Evolutionary conservation across 495 filamentous ascomycete species (phyloP).

Genomic region (Cudoniella acicularis): DNA sequence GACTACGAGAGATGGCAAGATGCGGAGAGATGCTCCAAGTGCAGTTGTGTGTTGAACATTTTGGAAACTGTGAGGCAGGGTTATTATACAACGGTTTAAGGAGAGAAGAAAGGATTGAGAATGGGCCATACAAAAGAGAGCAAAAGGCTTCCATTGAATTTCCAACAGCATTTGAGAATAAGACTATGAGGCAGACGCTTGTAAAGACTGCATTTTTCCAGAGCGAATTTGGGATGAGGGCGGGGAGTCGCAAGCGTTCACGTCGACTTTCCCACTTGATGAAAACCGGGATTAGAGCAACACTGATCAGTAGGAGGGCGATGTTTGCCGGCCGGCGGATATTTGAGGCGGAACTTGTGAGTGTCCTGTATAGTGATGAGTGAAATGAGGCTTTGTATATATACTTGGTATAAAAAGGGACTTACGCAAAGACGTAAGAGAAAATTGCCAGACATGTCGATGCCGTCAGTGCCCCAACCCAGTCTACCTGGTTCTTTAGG

Average conservation of each 20-base stretch:
- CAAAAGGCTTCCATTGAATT: slow-evolving; percentile 47
- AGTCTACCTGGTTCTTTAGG: slow-evolving; percentile 45
- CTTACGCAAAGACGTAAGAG: slow-evolving; percentile 41
- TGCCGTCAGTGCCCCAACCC: slow-evolving; percentile 42
- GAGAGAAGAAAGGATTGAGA: not conserved
- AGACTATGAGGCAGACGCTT: slow-evolving; percentile 46
- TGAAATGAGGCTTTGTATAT: slow-evolving; percentile 5
- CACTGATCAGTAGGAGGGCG: slow-evolving; percentile 34
- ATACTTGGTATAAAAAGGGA: slow-evolving; percentile 3
- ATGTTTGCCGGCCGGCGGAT: slow-evolving; percentile 32
- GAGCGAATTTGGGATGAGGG: slow-evolving; percentile 50
- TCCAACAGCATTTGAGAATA: slow-evolving; percentile 43
- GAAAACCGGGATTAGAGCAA: slow-evolving; percentile 25
- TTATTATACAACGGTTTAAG: not conserved
- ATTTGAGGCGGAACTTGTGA: slow-evolving; percentile 23
- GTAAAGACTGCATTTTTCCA: slow-evolving; percentile 50
- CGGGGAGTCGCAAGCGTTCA: slow-evolving; percentile 37
- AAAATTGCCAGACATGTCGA: slow-evolving; percentile 40
- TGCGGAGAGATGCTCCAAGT: slow-evolving; percentile 44
- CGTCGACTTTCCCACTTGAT: slow-evolving; percentile 27
- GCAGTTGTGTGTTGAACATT: slow-evolving; percentile 40
- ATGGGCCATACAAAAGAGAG: slow-evolving; percentile 34
- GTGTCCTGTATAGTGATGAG: too few relatives aligned
- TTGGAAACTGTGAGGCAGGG: slow-evolving; percentile 41
- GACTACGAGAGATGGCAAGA: slow-evolving; percentile 51